A percentile compares a stretch with the other conserved stretches of the same genome.
phyloP scores from a whole-genome alignment of 2,329 filamentous ascomycete genomes.

The Amauroascus niger region DNA sequence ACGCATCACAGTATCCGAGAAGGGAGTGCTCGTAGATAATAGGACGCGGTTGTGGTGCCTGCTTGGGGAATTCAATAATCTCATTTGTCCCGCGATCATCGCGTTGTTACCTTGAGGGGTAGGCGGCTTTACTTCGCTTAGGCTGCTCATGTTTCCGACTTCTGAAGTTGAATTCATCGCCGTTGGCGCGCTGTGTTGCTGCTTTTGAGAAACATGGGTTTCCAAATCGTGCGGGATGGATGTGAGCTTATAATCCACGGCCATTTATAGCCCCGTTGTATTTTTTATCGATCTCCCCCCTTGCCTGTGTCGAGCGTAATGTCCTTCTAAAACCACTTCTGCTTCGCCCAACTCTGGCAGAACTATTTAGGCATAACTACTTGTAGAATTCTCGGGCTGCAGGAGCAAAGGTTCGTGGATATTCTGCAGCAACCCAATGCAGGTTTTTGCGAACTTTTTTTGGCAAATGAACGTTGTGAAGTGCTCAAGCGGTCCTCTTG shows the following conservation, averaged over 20 bases:
- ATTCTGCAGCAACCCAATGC: background rate
- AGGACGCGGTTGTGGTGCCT: constrained; percentile 25
- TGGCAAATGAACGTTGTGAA: background rate
- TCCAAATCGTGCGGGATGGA: background rate
- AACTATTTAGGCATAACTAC: constrained; percentile 7
- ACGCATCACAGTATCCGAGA: constrained; percentile 32
- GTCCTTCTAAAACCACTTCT: background rate
- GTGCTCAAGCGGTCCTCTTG: background rate
- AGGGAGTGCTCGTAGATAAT: constrained; percentile 33
- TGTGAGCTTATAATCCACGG: background rate
- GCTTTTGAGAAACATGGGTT: background rate
- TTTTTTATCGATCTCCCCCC: background rate
- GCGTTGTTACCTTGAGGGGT: background rate
- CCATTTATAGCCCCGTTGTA: background rate
- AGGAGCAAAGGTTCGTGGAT: background rate
- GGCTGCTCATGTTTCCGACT: background rate
- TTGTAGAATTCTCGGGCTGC: background rate
- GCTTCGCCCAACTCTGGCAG: background rate
- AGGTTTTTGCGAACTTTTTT: background rate
- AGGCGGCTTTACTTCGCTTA: background rate
- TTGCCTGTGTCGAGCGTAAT: background rate
- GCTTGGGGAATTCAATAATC: constrained; percentile 7
- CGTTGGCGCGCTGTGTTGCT: background rate
- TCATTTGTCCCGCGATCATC: constrained; percentile 1
- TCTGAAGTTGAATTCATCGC: background rate